Base-by-base conservation (phyloP, 1,284 basidiomycete genomes). In the Puccinia novopanici region DNA sequence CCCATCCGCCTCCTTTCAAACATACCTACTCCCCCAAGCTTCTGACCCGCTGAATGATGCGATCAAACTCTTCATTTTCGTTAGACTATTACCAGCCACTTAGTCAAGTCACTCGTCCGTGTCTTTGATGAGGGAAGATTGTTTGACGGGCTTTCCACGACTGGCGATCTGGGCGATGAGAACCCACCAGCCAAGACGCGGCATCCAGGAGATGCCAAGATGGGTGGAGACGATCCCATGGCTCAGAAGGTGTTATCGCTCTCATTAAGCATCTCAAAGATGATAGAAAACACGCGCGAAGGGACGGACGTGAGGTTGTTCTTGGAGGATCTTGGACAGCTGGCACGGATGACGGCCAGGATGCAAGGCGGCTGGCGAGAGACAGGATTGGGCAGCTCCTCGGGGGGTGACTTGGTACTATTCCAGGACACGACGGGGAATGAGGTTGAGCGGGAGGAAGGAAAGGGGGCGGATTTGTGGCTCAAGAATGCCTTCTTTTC, bases 401-500 rank as follows among this genome's bases (percentile, higher is more conserved):
- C 9, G 34, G n/a, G n/a, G n/a, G n/a, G n/a, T n/a, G n/a, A n/a
- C n/a, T n/a, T n/a, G n/a, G n/a, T n/a, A n/a, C n/a, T n/a, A n/a
- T n/a, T n/a, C n/a, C n/a, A n/a, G n/a, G n/a, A n/a, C n/a, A n/a
- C n/a, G n/a, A n/a, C n/a, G n/a, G n/a, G n/a, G n/a, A n/a, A n/a
- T n/a, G n/a, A n/a, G n/a, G n/a, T n/a, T n/a, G n/a, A n/a, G n/a
- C n/a, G n/a, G n/a, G n/a, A n/a, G n/a, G n/a, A n/a, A n/a, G n/a
- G n/a, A n/a, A n/a, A n/a, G n/a, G n/a, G n/a, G n/a, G n/a, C n/a
- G n/a, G n/a, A n/a, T n/a, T n/a, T n/a, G 59, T 73, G 71, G 71
- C 50, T 57, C 71, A 57, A n/a, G 34, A 73, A 55, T 17, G 59
- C 27, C 22, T 73, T 73, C 37, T 73, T 73, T 19, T 73, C 15